phyloP scores from a whole-genome alignment of 202 grass and related monocot genomes.

The Zoysia matrella region DNA sequence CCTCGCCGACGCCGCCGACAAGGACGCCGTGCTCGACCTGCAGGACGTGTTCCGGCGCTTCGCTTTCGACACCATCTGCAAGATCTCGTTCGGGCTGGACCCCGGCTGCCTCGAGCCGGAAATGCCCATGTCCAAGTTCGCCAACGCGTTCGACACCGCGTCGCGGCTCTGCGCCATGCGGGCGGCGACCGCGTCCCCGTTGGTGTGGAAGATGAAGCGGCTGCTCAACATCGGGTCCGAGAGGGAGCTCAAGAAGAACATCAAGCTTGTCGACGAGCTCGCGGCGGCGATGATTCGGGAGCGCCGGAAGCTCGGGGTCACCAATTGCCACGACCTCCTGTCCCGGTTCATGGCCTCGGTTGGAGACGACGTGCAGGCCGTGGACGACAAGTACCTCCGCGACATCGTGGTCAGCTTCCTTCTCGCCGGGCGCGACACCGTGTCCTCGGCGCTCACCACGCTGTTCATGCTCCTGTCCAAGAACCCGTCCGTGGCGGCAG shows the following conservation, averaged over 20 bases:
- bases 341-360: slow-evolving; percentile 48
- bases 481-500: slow-evolving; percentile 26
- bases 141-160: slow-evolving; percentile 45
- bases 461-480: slow-evolving; percentile 52
- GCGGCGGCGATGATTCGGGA: slow-evolving; percentile 42
- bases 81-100: slow-evolving; percentile 58
- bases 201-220: slow-evolving; percentile 54
- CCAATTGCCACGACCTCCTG: slow-evolving; percentile 49
- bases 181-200: slow-evolving; percentile 33
- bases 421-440: slow-evolving; percentile 55
- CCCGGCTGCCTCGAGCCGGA: slow-evolving; percentile 39
- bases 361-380: neutral
- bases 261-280: slow-evolving; percentile 45
- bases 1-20: slow-evolving; percentile 21
- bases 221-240: slow-evolving; percentile 53
- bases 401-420: slow-evolving; percentile 67
- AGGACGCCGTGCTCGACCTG: neutral
- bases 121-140: slow-evolving; percentile 34
- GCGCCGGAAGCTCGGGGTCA: slow-evolving; percentile 29
- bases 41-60: slow-evolving; percentile 18
- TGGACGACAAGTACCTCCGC: slow-evolving; percentile 52
- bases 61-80: slow-evolving; percentile 62
- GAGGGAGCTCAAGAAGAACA: slow-evolving; percentile 50
- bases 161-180: slow-evolving; percentile 47
- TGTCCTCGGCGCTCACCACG: slow-evolving; percentile 47